Percentiles rank a stretch among this genome's conserved stretches.
These are phyloP conservation scores for Hypoxylon sp. DNA, from an alignment of 2,329 filamentous ascomycete genomes.

Conservation along the genomic window DNA sequence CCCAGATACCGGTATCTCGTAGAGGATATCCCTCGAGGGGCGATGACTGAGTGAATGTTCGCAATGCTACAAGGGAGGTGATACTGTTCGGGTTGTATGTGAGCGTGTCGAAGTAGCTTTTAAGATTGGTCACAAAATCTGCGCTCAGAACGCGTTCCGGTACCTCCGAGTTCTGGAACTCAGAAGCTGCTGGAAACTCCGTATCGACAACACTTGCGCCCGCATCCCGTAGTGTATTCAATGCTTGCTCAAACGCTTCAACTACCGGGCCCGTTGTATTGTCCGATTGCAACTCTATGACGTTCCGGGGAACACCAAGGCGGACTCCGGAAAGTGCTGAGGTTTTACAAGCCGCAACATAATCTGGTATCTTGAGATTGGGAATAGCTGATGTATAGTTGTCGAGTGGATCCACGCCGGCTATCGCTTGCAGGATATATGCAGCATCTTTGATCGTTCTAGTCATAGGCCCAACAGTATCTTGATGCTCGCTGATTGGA, in stretches of 20 bases:
- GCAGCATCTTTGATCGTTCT: constrained; percentile 76
- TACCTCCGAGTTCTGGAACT: not conserved
- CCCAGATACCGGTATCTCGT: constrained; percentile 72
- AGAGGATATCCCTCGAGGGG: constrained; percentile 71
- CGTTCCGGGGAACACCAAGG: constrained; percentile 75
- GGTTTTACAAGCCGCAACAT: constrained; percentile 69
- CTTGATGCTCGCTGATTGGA: constrained; percentile 75
- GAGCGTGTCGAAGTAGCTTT: constrained; percentile 70
- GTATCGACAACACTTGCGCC: constrained; percentile 74
- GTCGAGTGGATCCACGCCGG: constrained; percentile 72
- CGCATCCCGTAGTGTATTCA: constrained; percentile 66
- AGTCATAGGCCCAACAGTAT: constrained; percentile 76
- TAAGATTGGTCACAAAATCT: constrained; percentile 72
- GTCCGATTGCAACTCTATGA: constrained; percentile 56
- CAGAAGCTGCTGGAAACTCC: constrained; percentile 63
- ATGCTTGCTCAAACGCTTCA: constrained; percentile 68
- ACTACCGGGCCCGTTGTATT: constrained; percentile 48
- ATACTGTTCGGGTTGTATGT: constrained; percentile 71
- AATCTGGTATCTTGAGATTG: constrained; percentile 68
- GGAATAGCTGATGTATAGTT: constrained; percentile 76
- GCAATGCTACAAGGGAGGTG: constrained; percentile 65
- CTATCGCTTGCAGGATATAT: constrained; percentile 73
- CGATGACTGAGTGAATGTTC: constrained; percentile 68
- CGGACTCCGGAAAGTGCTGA: constrained; percentile 68
- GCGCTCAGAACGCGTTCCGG: constrained; percentile 63